Conservation (phyloP, 1,139 yeast species). For the Taphrina sp. region DNA sequence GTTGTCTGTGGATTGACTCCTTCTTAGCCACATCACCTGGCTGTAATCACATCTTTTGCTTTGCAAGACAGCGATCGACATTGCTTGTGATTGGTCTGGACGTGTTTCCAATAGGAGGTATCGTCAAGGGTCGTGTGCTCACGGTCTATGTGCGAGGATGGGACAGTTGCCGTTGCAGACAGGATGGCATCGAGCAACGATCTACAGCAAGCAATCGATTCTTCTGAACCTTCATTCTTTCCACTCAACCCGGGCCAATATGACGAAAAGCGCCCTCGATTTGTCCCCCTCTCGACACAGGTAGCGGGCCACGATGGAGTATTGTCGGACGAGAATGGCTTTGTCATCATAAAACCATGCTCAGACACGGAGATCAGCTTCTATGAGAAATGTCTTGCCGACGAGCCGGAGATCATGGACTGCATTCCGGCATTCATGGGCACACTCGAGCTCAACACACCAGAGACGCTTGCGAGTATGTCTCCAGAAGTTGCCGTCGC, state of each 20-base stretch:
- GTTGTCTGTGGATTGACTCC: no score
- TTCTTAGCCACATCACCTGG: no score
- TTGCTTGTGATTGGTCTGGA: no score
- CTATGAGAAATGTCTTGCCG: constrained; percentile 48
- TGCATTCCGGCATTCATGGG: constrained; percentile 35
- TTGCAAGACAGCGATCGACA: no score
- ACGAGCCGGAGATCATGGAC: constrained; percentile 32
- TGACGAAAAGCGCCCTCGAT: constrained; percentile 13
- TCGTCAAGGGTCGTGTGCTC: no score
- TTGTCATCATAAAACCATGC: constrained; percentile 70
- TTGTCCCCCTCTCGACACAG: constrained; percentile 38
- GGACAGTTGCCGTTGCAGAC: no score
- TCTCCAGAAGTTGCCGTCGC: constrained; percentile 29
- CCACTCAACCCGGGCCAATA: constrained; percentile 24
- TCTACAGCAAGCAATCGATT: no score
- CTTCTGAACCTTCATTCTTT: constrained; percentile 25
- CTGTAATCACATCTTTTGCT: no score
- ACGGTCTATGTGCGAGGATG: no score
- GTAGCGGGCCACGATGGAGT: constrained; percentile 95
- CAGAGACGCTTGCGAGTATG: constrained; percentile 26
- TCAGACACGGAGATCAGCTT: constrained; percentile 65
- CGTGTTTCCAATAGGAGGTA: no score
- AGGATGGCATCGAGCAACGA: no score
- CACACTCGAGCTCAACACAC: constrained; percentile 25
- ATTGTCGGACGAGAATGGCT: constrained; percentile 58